Evolutionary conservation across 1,139 yeast species (phyloP), one percentile per base, ranked within the genome.

Genomic region (Suhomyces maxii): DNA sequence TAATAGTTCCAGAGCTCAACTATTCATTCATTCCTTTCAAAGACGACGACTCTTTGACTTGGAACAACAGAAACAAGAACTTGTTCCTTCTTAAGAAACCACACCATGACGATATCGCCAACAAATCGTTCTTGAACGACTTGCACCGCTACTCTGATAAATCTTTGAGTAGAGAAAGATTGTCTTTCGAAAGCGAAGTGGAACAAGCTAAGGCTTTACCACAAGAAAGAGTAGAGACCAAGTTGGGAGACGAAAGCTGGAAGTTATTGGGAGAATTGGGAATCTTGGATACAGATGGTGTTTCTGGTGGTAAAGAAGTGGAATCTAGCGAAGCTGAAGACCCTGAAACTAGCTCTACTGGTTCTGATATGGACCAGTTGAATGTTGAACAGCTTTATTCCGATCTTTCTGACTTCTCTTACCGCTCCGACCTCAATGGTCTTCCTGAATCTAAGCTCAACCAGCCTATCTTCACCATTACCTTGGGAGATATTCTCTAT

Each of bases 401-500:
- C n/a, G 44, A 57, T 32, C 48, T 63, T 33, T 44, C 55, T 6
- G 62, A 61, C 42, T 62, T 63, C 40, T 36, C 49, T n/a, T 61
- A 61, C 49, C 46, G 60, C 34, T 26, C 47, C n/a, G 23, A 26
- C 1, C 49, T 59, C 33, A 41, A 40, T 9, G 66, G 67, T 1
- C 53, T 60, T 2, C 12, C 44, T 5, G 50, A 49, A 3, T 39
- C 46, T 10, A 40, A 50, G 3, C 44, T 53, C 35, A 60, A 59
- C 40, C 47, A 37, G 9, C 70, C 75, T 1, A 59, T 71, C 8
- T 62, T 71, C 46, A 66, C 77, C 1, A 61, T 67, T 4, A 67
- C 78, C 3, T 60, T 71, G 32, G 79, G 79, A 14, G 61, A 66
- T 31, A 56, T 75, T 8, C 54, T 73, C 13, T 64, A 69, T 46